These are phyloP conservation scores for Trichothecium sympodiale DNA, from an alignment of 2,329 filamentous ascomycete genomes.

Conservation along the genomic window DNA sequence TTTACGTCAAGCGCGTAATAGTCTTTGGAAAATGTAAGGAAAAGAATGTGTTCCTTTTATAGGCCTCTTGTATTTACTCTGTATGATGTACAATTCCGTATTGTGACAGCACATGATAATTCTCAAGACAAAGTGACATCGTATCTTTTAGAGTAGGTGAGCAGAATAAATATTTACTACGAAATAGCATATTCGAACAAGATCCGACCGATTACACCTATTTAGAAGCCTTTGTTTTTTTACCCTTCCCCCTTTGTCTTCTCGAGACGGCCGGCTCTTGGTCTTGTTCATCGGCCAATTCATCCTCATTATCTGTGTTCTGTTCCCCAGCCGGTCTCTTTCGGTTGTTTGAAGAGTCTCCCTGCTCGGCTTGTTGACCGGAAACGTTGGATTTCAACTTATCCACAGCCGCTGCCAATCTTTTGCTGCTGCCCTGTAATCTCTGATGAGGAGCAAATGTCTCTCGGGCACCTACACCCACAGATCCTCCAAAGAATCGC, in stretches of 20 bases:
- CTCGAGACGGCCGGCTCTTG: background rate
- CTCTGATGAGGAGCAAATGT: constrained; percentile 61
- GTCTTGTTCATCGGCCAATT: background rate
- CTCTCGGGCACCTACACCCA: constrained; percentile 55
- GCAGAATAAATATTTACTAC: too few relatives aligned
- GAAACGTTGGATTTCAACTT: constrained; percentile 40
- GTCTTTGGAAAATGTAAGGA: too few relatives aligned
- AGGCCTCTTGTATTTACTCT: too few relatives aligned
- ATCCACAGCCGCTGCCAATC: constrained; percentile 67
- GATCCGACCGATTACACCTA: too few relatives aligned
- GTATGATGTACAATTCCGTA: too few relatives aligned
- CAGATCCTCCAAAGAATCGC: constrained; percentile 69
- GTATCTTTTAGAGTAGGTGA: too few relatives aligned
- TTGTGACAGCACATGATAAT: too few relatives aligned
- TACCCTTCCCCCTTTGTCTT: background rate
- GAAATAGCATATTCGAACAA: too few relatives aligned
- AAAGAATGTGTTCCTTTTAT: too few relatives aligned
- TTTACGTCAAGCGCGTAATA: too few relatives aligned
- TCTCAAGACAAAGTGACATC: too few relatives aligned
- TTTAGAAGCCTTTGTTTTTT: constrained; percentile 1
- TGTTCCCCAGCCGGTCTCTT: constrained; percentile 1
- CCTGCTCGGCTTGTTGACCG: constrained; percentile 2
- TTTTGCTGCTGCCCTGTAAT: constrained; percentile 55
- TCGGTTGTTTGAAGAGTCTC: constrained; percentile 1
- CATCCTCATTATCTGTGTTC: constrained; percentile 8